A percentile compares a stretch with the other conserved stretches of the same genome.
phyloP scores from a whole-genome alignment of 2,329 filamentous ascomycete genomes.

The Byssothecium circinans region DNA sequence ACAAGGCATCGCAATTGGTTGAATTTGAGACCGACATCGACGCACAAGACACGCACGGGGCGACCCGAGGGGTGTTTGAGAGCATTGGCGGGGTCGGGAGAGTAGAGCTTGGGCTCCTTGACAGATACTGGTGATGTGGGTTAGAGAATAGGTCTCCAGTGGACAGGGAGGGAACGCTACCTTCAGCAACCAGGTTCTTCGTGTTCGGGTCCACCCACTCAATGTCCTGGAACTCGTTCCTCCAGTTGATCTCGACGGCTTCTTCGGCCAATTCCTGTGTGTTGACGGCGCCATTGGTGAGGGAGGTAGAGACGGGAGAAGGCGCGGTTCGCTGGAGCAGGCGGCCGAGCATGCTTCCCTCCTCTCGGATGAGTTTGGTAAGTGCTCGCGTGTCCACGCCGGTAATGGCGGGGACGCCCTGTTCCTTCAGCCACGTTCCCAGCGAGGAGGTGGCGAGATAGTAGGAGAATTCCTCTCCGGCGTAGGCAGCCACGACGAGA shows the following conservation, averaged over 20 bases:
- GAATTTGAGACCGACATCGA: slow-evolving; percentile 98
- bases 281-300: slow-evolving; percentile 46
- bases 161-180: too few relatives aligned
- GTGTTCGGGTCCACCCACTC: slow-evolving; percentile 92
- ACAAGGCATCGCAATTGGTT: slow-evolving; percentile 96
- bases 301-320: slow-evolving; percentile 19
- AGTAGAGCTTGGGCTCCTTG: slow-evolving; percentile 81
- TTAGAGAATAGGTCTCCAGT: too few relatives aligned
- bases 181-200: slow-evolving; percentile 89
- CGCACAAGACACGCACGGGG: slow-evolving; percentile 81
- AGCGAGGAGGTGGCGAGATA: slow-evolving; percentile 88
- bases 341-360: slow-evolving; percentile 94
- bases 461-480: slow-evolving; percentile 93
- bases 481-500: slow-evolving; percentile 86
- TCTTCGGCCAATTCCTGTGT: slow-evolving; percentile 30
- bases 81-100: slow-evolving; percentile 68
- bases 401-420: slow-evolving; percentile 90
- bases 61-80: slow-evolving; percentile 88
- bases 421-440: slow-evolving; percentile 93
- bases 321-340: slow-evolving; percentile 72
- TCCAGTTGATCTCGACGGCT: slow-evolving; percentile 54
- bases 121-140: too few relatives aligned
- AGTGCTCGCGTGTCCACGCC: slow-evolving; percentile 91
- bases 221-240: slow-evolving; percentile 70
- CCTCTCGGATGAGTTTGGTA: slow-evolving; percentile 90